A percentile compares a stretch with the other conserved stretches of the same genome.
These are phyloP conservation scores for Globisporangium cystogenes DNA, from an alignment of 352 stramenopile genomes.

Conservation along the genomic window DNA sequence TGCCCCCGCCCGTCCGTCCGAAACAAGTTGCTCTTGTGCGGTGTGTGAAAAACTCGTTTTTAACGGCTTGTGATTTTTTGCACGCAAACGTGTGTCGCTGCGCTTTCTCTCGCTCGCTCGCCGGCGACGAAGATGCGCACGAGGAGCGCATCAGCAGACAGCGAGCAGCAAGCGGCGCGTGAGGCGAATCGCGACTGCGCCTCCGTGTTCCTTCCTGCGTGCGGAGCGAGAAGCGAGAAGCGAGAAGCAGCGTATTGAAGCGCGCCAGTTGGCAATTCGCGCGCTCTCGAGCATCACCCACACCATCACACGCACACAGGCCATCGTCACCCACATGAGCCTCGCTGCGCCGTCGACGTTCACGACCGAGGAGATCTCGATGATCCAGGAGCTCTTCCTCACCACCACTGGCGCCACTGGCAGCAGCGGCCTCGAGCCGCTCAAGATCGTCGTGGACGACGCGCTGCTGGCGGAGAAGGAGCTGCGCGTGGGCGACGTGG, in stretches of 20 bases:
- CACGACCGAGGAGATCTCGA: constrained; percentile 47
- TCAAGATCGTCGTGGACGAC: constrained; percentile 10
- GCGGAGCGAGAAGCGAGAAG: neutral
- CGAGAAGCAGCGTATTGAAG: constrained; percentile 1
- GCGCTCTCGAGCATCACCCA: constrained; percentile 2
- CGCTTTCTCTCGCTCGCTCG: too few relatives aligned
- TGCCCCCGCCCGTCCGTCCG: too few relatives aligned
- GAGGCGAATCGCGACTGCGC: neutral
- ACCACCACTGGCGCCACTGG: neutral
- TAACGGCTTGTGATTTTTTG: too few relatives aligned
- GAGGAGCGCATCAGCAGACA: too few relatives aligned
- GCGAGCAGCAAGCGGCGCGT: neutral
- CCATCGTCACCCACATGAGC: constrained; percentile 5
- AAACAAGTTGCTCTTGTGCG: too few relatives aligned
- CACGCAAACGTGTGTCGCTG: too few relatives aligned
- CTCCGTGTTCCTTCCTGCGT: neutral
- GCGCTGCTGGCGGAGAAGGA: constrained; percentile 18
- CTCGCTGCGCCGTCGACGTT: constrained; percentile 16
- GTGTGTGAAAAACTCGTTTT: too few relatives aligned
- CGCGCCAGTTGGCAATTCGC: constrained; percentile 13
- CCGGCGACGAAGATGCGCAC: too few relatives aligned
- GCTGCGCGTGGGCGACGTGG: constrained; percentile 40
- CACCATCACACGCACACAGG: neutral
- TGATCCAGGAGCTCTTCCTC: constrained; percentile 55
- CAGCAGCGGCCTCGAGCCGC: constrained; percentile 5